These are phyloP conservation scores for Alternaria metachromatica DNA, from an alignment of 2,329 filamentous ascomycete species.

Conservation along the genomic window DNA sequence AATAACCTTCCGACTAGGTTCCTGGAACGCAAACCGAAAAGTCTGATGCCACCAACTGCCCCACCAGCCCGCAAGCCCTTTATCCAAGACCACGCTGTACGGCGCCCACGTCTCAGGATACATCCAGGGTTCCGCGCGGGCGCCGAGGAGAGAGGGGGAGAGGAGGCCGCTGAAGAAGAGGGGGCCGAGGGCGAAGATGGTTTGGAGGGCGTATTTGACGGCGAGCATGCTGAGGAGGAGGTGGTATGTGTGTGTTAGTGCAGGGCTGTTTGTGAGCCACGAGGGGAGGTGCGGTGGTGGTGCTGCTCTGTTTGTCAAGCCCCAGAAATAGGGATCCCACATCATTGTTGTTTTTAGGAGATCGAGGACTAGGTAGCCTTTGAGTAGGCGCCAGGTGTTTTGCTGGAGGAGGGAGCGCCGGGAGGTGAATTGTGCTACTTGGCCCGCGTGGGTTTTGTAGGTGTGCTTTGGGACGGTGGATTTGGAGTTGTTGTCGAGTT, in stretches of 20 bases:
- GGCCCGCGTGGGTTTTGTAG: conserved; percentile 35
- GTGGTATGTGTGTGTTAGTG: conserved; percentile 63
- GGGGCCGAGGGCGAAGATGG: conserved; percentile 66
- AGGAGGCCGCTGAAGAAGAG: conserved; percentile 66
- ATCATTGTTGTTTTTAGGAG: conserved; percentile 71
- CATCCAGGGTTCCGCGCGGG: conserved; percentile 66
- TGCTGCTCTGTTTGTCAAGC: conserved; percentile 52
- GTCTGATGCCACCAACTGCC: conserved; percentile 89
- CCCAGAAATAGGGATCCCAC: conserved; percentile 79
- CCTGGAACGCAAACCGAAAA: conserved; percentile 75
- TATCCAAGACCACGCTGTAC: conserved; percentile 63
- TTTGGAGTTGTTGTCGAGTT: conserved; percentile 42
- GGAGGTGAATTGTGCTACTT: conserved; percentile 47
- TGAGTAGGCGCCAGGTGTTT: conserved; percentile 52
- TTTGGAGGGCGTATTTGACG: conserved; percentile 66
- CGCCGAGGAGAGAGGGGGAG: conserved; percentile 65
- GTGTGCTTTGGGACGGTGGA: conserved; percentile 23
- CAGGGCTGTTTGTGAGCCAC: conserved; percentile 48
- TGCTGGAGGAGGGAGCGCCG: conserved; percentile 42
- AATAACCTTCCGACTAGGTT: conserved; percentile 61
- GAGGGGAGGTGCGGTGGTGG: conserved; percentile 56
- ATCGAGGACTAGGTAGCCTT: conserved; percentile 73
- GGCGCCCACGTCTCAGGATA: conserved; percentile 66
- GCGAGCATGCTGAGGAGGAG: conserved; percentile 62
- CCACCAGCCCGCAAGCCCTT: conserved; percentile 83